A percentile compares a stretch with the other conserved stretches of the same genome.
Evolutionary conservation across 306 rosid genomes (phyloP).

Genomic region (Fragaria vesca): DNA sequence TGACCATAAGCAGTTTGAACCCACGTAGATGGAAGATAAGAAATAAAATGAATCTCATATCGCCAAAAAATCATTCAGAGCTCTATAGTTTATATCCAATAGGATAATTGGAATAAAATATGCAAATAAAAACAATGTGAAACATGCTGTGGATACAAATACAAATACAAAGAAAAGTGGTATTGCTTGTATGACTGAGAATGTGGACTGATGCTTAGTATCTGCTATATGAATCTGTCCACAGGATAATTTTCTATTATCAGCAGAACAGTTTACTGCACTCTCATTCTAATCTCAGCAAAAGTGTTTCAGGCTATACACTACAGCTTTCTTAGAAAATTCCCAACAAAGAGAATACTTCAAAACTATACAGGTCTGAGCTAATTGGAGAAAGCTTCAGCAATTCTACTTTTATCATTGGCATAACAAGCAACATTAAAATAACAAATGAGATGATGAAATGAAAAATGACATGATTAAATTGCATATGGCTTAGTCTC

Average conservation of each 20-base stretch:
- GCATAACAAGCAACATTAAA: constrained; percentile 13
- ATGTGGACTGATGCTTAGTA: background rate
- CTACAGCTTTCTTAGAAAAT: background rate
- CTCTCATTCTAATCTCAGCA: constrained; percentile 5
- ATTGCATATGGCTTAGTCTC: constrained; percentile 6
- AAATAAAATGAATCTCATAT: constrained; percentile 3
- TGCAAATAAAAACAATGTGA: background rate
- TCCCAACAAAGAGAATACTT: background rate
- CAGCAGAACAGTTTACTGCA: background rate
- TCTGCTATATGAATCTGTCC: background rate
- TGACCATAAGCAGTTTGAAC: constrained; percentile 3
- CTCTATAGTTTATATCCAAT: background rate
- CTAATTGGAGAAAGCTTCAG: constrained; percentile 1
- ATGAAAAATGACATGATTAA: background rate
- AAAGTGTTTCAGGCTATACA: background rate
- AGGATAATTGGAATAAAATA: background rate
- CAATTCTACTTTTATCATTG: constrained; percentile 2
- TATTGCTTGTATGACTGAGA: background rate
- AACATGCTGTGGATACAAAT: background rate
- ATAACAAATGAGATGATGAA: constrained; percentile 7
- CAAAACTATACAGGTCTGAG: background rate
- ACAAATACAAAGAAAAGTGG: background rate
- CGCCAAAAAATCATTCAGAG: background rate
- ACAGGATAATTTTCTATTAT: background rate
- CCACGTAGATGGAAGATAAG: background rate